A percentile compares a stretch with the other conserved stretches of the same genome.
These are phyloP conservation scores for Skeletonema menzelii DNA, from an alignment of 108 stramenopile genomes.

Conservation along the genomic window DNA sequence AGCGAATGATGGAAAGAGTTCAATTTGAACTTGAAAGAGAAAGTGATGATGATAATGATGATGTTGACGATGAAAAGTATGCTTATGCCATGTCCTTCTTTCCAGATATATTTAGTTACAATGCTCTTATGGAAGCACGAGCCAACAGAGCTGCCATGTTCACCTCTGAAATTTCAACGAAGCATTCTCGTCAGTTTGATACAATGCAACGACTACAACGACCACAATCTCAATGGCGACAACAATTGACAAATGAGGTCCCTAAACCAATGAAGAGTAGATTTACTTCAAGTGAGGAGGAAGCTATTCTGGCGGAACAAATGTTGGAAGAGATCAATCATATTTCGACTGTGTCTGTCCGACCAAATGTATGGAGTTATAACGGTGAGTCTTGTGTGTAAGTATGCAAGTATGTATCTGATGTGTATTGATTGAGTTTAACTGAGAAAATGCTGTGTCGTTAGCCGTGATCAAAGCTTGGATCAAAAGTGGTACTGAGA, in stretches of 20 bases:
- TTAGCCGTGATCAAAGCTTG: constrained; percentile 40
- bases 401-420: background rate
- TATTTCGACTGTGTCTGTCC: constrained; percentile 19
- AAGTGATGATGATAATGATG: constrained; percentile 5
- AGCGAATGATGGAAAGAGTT: constrained; percentile 44
- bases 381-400: constrained; percentile 31
- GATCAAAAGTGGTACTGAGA: constrained; percentile 26
- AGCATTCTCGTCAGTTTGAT: background rate
- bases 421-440: background rate
- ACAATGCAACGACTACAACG: background rate
- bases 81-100: constrained; percentile 26
- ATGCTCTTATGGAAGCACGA: constrained; percentile 44
- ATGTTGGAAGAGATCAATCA: constrained; percentile 36
- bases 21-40: constrained; percentile 23
- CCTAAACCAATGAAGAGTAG: constrained; percentile 3
- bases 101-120: constrained; percentile 38
- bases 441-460: background rate
- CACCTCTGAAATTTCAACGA: background rate
- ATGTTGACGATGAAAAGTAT: background rate
- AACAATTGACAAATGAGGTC: background rate
- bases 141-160: constrained; percentile 41
- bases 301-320: constrained; percentile 39
- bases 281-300: constrained; percentile 41
- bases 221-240: background rate
- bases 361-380: constrained; percentile 45